phyloP scores from a whole-genome alignment of 805 yeast species.

The Grigorovia transvaalensis region DNA sequence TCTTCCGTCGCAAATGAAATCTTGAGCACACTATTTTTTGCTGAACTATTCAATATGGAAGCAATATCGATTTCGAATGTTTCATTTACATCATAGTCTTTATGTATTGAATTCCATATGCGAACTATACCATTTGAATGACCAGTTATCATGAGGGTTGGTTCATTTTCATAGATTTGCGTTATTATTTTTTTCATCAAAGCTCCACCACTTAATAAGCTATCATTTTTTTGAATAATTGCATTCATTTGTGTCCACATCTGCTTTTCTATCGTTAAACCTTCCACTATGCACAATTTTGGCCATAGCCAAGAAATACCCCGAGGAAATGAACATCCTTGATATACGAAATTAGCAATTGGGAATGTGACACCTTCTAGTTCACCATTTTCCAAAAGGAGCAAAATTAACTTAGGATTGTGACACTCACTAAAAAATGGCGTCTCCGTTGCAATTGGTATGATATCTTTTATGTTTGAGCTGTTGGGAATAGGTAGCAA shows the following conservation, averaged over 20 bases:
- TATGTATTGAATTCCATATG: conserved; percentile 73
- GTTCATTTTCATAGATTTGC: conserved; percentile 36
- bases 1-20: conserved; percentile 70
- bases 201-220: conserved; percentile 64
- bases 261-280: conserved; percentile 46
- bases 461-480: conserved; percentile 36
- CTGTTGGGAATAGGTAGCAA: conserved; percentile 44
- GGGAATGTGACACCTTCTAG: conserved; percentile 53
- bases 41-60: conserved; percentile 36
- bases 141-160: conserved; percentile 67
- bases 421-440: conserved; percentile 77
- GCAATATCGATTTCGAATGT: conserved; percentile 52
- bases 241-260: conserved; percentile 71
- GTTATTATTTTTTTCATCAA: conserved; percentile 32
- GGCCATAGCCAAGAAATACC: conserved; percentile 73
- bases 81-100: conserved; percentile 50
- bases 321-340: conserved; percentile 62
- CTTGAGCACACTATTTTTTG: conserved; percentile 37
- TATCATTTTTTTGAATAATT: conserved; percentile 21
- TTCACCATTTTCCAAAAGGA: conserved; percentile 53
- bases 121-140: conserved; percentile 78
- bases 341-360: conserved; percentile 38
- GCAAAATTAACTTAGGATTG: conserved; percentile 56
- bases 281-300: conserved; percentile 44
- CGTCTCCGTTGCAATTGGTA: conserved; percentile 47